Percentiles rank a stretch among this genome's conserved stretches.
These are phyloP conservation scores for Bassia scoparia DNA, from an alignment of 148 eudicot genomes.

Conservation along the genomic window DNA sequence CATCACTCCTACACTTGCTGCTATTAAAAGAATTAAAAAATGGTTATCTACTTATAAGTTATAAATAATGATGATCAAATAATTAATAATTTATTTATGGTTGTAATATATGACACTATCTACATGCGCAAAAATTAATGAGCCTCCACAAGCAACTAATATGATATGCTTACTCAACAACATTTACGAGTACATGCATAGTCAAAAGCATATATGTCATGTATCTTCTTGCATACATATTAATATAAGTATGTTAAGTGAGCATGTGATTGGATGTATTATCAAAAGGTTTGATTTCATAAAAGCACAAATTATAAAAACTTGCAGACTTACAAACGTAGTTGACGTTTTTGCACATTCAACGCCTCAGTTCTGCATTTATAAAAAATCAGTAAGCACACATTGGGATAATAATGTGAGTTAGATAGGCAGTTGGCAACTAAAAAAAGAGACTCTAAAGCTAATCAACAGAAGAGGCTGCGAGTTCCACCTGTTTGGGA, in stretches of 20 bases:
- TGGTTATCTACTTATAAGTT: no score
- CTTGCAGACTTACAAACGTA: constrained; percentile 73
- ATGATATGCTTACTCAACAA: not conserved
- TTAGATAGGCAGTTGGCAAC: not conserved
- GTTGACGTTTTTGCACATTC: constrained; percentile 78
- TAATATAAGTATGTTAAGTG: not conserved
- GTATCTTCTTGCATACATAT: not conserved
- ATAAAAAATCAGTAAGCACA: constrained; percentile 7
- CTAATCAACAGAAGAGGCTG: not conserved
- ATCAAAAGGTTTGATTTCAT: not conserved
- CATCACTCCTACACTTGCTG: no score
- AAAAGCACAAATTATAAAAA: constrained; percentile 4
- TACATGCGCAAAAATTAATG: no score
- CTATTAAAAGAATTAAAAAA: no score
- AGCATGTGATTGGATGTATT: no score
- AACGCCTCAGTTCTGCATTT: constrained; percentile 67
- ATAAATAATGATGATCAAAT: no score
- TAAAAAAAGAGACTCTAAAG: not conserved
- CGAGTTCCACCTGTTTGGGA: constrained; percentile 69
- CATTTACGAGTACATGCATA: not conserved
- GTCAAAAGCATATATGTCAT: not conserved
- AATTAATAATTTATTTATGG: no score
- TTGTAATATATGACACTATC: no score
- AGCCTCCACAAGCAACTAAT: not conserved
- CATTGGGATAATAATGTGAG: not conserved